A percentile compares a stretch with the other conserved stretches of the same genome.
phyloP scores from a whole-genome alignment of 1,284 basidiomycete species.

The Heterobasidion occidentale region DNA sequence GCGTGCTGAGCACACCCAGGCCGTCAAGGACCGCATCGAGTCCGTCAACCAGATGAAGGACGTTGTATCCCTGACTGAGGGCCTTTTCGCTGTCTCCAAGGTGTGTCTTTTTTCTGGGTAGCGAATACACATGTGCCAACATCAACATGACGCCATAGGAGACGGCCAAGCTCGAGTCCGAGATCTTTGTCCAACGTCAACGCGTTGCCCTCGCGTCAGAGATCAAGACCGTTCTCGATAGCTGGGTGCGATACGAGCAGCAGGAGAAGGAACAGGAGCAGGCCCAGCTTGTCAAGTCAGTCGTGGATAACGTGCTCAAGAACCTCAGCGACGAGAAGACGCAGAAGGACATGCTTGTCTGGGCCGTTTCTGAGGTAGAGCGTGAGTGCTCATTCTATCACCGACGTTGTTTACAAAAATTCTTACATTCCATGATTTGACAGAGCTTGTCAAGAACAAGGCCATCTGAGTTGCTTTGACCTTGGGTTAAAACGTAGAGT shows the following conservation, averaged over 20 bases:
- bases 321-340: slow-evolving; percentile 85
- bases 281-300: slow-evolving; percentile 78
- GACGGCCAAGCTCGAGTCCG: slow-evolving; percentile 86
- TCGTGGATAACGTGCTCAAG: slow-evolving; percentile 84
- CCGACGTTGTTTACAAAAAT: background rate
- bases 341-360: slow-evolving; percentile 85
- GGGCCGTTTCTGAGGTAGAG: slow-evolving; percentile 88
- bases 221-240: slow-evolving; percentile 93
- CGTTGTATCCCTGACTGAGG: slow-evolving; percentile 82
- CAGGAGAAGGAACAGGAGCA: slow-evolving; percentile 96
- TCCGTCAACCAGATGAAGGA: slow-evolving; percentile 90
- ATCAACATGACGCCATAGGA: slow-evolving; percentile 42
- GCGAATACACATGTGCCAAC: background rate
- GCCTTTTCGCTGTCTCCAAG: slow-evolving; percentile 91
- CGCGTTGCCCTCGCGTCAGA: slow-evolving; percentile 83
- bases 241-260: slow-evolving; percentile 97
- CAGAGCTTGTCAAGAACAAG: slow-evolving; percentile 67
- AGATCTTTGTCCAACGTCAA: slow-evolving; percentile 89
- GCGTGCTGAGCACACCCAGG: slow-evolving; percentile 86
- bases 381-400: slow-evolving; percentile 47
- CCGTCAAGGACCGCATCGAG: slow-evolving; percentile 89
- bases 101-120: slow-evolving; percentile 28
- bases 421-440: slow-evolving; percentile 8
- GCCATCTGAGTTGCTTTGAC: slow-evolving; percentile 37
- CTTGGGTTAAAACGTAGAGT: slow-evolving; percentile 7